phyloP scores from a whole-genome alignment of 2,329 filamentous ascomycete species.

The Aotearoamyces nothofagi region DNA sequence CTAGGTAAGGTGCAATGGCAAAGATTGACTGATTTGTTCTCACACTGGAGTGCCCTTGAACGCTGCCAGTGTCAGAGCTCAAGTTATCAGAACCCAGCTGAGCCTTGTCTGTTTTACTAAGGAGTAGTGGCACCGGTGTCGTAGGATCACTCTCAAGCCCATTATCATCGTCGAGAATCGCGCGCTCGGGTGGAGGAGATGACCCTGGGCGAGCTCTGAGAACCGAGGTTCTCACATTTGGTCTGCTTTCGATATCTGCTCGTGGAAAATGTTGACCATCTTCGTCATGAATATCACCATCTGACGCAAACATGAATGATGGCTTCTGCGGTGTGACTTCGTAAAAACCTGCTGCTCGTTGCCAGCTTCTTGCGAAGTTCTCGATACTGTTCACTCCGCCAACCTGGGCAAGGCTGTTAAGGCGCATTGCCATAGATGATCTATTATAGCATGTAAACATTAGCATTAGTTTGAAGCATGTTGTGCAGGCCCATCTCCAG shows the following conservation, averaged over 20 bases:
- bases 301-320: slow-evolving; percentile 49
- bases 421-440: slow-evolving; percentile 41
- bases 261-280: slow-evolving; percentile 13
- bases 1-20: slow-evolving; percentile 41
- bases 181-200: slow-evolving; percentile 7
- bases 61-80: slow-evolving; percentile 17
- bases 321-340: slow-evolving; percentile 73
- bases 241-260: slow-evolving; percentile 11
- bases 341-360: slow-evolving; percentile 74
- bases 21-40: slow-evolving; percentile 34
- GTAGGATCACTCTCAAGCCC: slow-evolving; percentile 6
- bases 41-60: slow-evolving; percentile 17
- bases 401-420: slow-evolving; percentile 49
- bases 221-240: slow-evolving; percentile 20
- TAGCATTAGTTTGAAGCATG: no score
- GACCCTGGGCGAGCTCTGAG: slow-evolving; percentile 31
- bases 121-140: slow-evolving; percentile 20
- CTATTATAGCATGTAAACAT: slow-evolving; percentile 24
- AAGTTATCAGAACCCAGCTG: slow-evolving; percentile 10
- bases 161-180: slow-evolving; percentile 13
- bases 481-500: no score
- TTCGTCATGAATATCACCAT: slow-evolving; percentile 29
- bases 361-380: slow-evolving; percentile 86
- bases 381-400: slow-evolving; percentile 90
- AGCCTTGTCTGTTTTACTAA: slow-evolving; percentile 19